Percentiles rank a stretch among this genome's conserved stretches.
phyloP scores from a whole-genome alignment of 2,329 filamentous ascomycete genomes.

The Neophaeococcomyces mojaviensis region DNA sequence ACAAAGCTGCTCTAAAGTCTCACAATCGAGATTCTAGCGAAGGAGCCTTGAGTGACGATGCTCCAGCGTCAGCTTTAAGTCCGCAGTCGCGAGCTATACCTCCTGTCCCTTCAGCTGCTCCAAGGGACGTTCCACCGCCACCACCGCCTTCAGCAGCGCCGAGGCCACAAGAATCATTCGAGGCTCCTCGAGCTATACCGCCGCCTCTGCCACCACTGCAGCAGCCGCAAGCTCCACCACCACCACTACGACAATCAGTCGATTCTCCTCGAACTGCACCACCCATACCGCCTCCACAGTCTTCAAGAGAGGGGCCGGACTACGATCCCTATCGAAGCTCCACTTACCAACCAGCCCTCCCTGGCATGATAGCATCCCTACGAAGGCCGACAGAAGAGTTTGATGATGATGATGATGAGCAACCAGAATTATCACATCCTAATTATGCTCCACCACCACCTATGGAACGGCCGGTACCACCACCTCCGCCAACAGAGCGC shows the following conservation, averaged over 20 bases:
- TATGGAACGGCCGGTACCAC: no score
- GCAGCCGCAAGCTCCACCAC: conserved; percentile 52
- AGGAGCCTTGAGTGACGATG: conserved; percentile 49
- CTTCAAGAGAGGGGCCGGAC: conserved; percentile 42
- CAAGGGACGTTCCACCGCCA: conserved; percentile 54
- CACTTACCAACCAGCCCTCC: conserved; percentile 23
- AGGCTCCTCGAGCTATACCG: conserved; percentile 62
- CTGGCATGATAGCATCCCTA: not conserved
- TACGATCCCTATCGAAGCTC: conserved; percentile 48
- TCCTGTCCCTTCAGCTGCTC: conserved; percentile 49
- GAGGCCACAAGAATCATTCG: conserved; percentile 56
- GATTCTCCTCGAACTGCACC: conserved; percentile 65
- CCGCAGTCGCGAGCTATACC: conserved; percentile 36
- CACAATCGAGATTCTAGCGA: conserved; percentile 70
- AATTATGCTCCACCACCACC: conserved; percentile 32
- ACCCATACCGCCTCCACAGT: conserved; percentile 46
- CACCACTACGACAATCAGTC: conserved; percentile 54
- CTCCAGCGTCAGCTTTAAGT: conserved; percentile 41
- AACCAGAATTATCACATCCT: conserved; percentile 29
- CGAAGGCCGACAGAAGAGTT: conserved; percentile 27
- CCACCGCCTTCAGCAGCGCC: conserved; percentile 57
- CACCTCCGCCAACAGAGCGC: conserved; percentile 30
- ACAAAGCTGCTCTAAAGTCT: conserved; percentile 84
- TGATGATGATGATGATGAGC: conserved; percentile 34
- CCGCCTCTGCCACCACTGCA: conserved; percentile 51